Conservation (phyloP, 305 asterid genomes). For the Fraxinus sp. region DNA sequence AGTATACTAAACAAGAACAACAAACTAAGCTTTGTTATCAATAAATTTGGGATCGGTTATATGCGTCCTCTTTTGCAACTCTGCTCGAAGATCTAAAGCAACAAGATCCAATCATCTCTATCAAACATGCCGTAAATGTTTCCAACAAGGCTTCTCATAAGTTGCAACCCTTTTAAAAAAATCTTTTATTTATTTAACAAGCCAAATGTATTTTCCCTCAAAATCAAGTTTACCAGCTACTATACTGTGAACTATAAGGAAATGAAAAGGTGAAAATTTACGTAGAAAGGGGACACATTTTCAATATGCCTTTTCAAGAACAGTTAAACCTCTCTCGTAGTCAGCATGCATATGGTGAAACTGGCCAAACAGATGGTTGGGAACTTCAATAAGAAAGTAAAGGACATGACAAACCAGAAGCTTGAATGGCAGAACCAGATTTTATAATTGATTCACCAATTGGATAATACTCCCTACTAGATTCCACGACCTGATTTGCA, state of each 20-base stretch:
- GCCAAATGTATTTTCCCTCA: not conserved
- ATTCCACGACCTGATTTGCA: slow-evolving; percentile 59
- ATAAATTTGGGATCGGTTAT: not conserved
- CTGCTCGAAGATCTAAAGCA: not conserved
- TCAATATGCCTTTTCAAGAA: not conserved
- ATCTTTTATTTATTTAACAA: not conserved
- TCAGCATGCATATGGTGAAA: not conserved
- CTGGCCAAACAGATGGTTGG: not conserved
- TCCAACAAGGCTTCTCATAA: not conserved
- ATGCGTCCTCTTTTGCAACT: not conserved
- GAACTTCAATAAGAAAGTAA: not conserved
- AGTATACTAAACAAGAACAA: slow-evolving; percentile 1
- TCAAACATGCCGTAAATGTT: not conserved
- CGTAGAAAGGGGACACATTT: not conserved
- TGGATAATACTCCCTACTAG: slow-evolving; percentile 53
- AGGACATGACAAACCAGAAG: slow-evolving; percentile 58
- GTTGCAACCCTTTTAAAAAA: not conserved
- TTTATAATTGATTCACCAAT: slow-evolving; percentile 76
- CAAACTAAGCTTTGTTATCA: not conserved
- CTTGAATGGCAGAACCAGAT: slow-evolving; percentile 75
- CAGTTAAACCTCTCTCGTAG: not conserved
- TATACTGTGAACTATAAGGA: not conserved
- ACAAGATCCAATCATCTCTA: not conserved
- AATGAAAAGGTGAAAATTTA: not conserved
- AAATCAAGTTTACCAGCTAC: not conserved